These are phyloP conservation scores for Phytophthora quininea DNA, from an alignment of 352 stramenopile genomes.

Conservation along the genomic window DNA sequence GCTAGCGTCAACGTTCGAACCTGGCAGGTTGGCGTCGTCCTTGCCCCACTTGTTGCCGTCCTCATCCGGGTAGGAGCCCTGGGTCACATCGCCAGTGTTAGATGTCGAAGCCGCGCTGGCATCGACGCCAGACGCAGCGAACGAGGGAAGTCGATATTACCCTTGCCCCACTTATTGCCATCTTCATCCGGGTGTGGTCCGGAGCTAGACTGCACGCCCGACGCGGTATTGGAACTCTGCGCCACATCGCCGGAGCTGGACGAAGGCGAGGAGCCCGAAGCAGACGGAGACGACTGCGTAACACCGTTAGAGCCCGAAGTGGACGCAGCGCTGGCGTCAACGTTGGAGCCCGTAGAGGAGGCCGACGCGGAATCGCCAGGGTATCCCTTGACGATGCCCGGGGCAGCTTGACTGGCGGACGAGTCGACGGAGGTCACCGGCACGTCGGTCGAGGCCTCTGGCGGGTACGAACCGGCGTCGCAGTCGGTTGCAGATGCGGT, in stretches of 20 bases:
- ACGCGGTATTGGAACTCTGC: not conserved
- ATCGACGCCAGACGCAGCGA: not conserved
- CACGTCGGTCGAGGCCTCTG: too few species aligned
- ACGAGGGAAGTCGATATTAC: not conserved
- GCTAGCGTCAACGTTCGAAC: not conserved
- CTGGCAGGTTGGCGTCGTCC: not conserved
- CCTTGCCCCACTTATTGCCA: not conserved
- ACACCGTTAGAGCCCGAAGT: not conserved
- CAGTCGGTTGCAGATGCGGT: not conserved
- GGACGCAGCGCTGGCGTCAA: constrained; percentile 1
- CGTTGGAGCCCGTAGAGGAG: not conserved
- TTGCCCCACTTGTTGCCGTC: constrained; percentile 1
- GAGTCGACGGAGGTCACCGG: not conserved
- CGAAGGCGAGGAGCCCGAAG: too few species aligned
- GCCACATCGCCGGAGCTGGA: not conserved
- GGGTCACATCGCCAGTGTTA: not conserved
- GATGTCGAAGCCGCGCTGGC: not conserved
- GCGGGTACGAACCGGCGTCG: not conserved
- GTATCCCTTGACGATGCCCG: not conserved
- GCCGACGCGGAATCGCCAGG: too few species aligned
- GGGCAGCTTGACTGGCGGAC: not conserved
- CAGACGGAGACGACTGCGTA: not conserved
- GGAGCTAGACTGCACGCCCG: too few species aligned
- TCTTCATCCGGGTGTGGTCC: not conserved
- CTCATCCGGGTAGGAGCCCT: not conserved